Conservation (phyloP, 1,284 basidiomycete species). For the Papiliotrema terrestris region DNA sequence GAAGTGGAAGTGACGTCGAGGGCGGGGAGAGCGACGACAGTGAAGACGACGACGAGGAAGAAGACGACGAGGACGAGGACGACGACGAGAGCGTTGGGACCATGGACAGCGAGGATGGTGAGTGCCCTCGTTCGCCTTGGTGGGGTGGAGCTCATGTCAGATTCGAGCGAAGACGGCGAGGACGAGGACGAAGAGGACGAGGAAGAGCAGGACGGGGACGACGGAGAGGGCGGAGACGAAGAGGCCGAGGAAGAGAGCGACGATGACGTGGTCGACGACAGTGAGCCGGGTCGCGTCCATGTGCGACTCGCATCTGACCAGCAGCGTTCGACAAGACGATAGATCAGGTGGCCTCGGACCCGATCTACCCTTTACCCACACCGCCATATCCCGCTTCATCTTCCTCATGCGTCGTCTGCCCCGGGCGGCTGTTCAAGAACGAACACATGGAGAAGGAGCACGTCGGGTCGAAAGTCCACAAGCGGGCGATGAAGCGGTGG, state of each 20-base stretch:
- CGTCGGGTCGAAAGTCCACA: constrained; percentile 58
- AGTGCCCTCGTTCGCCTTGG: not conserved
- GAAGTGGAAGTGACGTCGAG: constrained; percentile 13
- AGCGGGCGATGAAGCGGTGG: constrained; percentile 20
- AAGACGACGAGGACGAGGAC: constrained; percentile 12
- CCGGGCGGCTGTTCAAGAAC: constrained; percentile 66
- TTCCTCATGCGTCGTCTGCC: constrained; percentile 67
- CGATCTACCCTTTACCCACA: constrained; percentile 57
- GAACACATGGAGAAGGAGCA: constrained; percentile 60
- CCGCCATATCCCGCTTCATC: constrained; percentile 30
- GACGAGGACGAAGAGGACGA: constrained; percentile 24
- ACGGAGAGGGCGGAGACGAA: constrained; percentile 12
- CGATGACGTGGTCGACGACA: constrained; percentile 15
- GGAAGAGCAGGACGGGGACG: constrained; percentile 19
- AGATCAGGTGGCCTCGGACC: constrained; percentile 59
- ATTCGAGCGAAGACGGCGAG: constrained; percentile 7
- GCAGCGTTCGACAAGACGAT: constrained; percentile 56
- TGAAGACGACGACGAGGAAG: constrained; percentile 21
- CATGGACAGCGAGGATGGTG: constrained; percentile 41
- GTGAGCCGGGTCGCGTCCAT: not conserved
- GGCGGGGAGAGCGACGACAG: constrained; percentile 12
- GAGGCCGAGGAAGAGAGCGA: constrained; percentile 27
- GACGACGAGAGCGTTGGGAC: constrained; percentile 2
- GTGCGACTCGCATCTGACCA: not conserved
- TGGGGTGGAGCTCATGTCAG: not conserved